Evolutionary conservation across 768 basidiomycete genomes (phyloP).

Genomic region (Boletus vermiculosoides): DNA sequence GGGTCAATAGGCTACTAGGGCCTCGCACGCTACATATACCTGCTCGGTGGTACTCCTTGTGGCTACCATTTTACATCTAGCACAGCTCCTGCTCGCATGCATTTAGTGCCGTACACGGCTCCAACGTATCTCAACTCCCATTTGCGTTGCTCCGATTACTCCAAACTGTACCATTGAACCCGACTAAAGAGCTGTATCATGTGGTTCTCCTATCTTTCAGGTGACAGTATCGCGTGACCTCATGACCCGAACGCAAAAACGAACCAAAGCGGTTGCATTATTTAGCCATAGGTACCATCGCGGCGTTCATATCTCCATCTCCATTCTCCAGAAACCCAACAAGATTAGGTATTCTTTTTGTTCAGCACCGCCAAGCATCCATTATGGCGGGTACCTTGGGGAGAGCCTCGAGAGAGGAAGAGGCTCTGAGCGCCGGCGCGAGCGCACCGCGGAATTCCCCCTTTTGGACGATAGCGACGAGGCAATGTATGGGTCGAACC

Average conservation of each 20-base stretch:
- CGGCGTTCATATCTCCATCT: not conserved
- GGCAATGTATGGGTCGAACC: not conserved
- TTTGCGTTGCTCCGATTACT: not conserved
- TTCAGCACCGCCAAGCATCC: not conserved
- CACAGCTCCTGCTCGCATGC: not conserved
- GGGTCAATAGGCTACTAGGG: not conserved
- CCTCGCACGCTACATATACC: not conserved
- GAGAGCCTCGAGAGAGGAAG: not conserved
- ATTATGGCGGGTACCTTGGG: not conserved
- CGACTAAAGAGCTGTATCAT: not conserved
- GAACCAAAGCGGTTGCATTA: not conserved
- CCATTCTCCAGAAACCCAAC: not conserved
- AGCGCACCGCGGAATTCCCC: not conserved
- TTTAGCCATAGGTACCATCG: not conserved
- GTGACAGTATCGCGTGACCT: not conserved
- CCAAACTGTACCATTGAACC: not conserved
- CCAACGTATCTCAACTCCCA: not conserved
- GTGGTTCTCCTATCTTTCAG: not conserved
- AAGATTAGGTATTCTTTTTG: not conserved
- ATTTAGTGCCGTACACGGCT: not conserved
- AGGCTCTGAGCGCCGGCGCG: not conserved
- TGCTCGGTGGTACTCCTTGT: not conserved
- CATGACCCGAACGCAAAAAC: not conserved
- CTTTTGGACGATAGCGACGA: not conserved
- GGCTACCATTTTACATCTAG: not conserved